A percentile compares a stretch with the other conserved stretches of the same genome.
phyloP scores from a whole-genome alignment of 1,139 yeast species.

The Groenewaldozyma sp. region DNA sequence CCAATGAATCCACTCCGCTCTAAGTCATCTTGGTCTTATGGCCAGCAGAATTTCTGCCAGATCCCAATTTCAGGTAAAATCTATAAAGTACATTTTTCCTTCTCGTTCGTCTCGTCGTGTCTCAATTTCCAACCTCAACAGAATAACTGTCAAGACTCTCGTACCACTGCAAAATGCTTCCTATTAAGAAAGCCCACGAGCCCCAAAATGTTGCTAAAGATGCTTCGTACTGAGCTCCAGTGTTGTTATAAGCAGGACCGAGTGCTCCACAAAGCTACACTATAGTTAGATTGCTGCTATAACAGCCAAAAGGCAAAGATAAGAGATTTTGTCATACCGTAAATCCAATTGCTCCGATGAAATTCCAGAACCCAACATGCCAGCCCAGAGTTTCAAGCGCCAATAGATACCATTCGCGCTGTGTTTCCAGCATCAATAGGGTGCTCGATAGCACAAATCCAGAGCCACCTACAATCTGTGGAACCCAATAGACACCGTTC shows the following conservation, averaged over 20 bases:
- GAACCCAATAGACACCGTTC: conserved; percentile 14
- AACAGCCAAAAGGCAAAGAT: background rate
- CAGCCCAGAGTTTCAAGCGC: conserved; percentile 11
- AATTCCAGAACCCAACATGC: conserved; percentile 14
- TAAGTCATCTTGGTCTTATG: no score
- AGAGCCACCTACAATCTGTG: conserved; percentile 13
- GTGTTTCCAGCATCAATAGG: conserved; percentile 11
- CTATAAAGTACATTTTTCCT: no score
- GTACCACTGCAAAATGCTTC: conserved; percentile 12
- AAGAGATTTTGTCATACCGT: conserved; percentile 4
- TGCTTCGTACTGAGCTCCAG: conserved; percentile 11
- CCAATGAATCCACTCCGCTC: no score
- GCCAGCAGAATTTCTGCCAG: no score
- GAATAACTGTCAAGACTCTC: conserved; percentile 12
- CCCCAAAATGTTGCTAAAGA: conserved; percentile 14
- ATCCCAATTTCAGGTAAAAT: no score
- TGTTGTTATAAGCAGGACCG: conserved; percentile 10
- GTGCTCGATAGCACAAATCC: conserved; percentile 10
- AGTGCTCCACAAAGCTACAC: conserved; percentile 12
- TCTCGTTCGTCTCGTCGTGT: no score
- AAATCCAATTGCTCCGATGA: conserved; percentile 12
- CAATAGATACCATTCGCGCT: conserved; percentile 11
- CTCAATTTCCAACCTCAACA: no score
- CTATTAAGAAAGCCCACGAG: conserved; percentile 13
- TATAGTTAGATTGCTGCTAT: background rate